Evolutionary conservation across 345 rosid species (phyloP).

Genomic region (Heritiera fomes): DNA sequence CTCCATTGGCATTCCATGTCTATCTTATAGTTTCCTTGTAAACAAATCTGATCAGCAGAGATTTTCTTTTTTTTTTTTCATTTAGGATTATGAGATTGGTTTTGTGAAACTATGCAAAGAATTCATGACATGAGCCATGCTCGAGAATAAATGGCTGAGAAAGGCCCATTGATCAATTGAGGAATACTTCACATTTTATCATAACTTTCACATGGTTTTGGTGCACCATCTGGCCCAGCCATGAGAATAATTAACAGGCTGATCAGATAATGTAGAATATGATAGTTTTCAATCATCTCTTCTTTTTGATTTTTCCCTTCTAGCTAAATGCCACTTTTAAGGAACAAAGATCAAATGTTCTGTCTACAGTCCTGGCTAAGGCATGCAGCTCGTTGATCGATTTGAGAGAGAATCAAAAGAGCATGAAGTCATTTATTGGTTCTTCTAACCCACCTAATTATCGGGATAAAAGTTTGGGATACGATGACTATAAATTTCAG

Average conservation of each 20-base stretch:
- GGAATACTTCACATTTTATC: not conserved
- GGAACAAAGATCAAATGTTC: too few relatives aligned
- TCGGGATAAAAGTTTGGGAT: too few relatives aligned
- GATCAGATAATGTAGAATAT: not conserved
- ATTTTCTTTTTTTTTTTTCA: not conserved
- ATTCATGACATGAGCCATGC: not conserved
- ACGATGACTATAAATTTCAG: too few relatives aligned
- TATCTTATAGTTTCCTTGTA: not conserved
- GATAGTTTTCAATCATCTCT: too few relatives aligned
- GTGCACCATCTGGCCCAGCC: too few relatives aligned
- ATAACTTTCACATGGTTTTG: slow-evolving; percentile 14
- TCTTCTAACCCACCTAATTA: too few relatives aligned
- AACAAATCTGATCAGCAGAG: not conserved
- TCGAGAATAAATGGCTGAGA: not conserved
- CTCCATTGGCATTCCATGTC: not conserved
- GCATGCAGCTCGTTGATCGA: too few relatives aligned
- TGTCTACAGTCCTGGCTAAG: too few relatives aligned
- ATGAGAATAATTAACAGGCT: not conserved
- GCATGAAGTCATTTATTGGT: too few relatives aligned
- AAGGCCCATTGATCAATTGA: not conserved
- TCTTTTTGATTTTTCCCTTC: too few relatives aligned
- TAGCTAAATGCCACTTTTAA: too few relatives aligned
- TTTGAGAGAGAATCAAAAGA: too few relatives aligned
- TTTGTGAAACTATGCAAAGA: not conserved
- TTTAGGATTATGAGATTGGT: not conserved